Base-by-base conservation (phyloP, 495 filamentous ascomycete species). In the Xylaria curta region DNA sequence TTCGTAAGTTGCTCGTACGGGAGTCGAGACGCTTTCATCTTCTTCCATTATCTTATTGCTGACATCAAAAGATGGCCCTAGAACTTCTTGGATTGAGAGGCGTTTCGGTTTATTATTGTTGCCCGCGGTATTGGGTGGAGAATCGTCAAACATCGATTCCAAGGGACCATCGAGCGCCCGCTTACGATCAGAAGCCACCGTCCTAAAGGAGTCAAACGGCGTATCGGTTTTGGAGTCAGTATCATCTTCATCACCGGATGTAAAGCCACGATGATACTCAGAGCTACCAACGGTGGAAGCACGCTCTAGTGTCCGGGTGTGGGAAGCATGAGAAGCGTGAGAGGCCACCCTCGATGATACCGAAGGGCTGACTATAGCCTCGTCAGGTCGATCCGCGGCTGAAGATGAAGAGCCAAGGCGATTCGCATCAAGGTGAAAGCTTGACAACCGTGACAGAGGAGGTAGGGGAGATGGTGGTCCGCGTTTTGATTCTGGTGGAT, bases 171-270 rank as follows among this genome's bases (percentile, higher is more conserved):
- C 85, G 28, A 84, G 81, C n/a, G 83, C 82, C 66, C 82, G 79
- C 70, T 84, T 75, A 31, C 87, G 83, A 58, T 83, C 89, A 8
- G 94, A 97, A 31, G 90, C 89, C 62, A 91, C 88, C 10, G 95
- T 97, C 69, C 94, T 91, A 72, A 96, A 84, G 19, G 95, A 98
- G 79, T 98, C 96, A 82, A 93, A 98, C 59, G 94, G 89, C 7
- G 93, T 95, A 74, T 98, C 96, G 74, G 92, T 97, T 81, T 92
- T 88, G 69, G 93, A 90, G 75, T 97, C 94, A 4, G 89, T 90
- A 68, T 97, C 94, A 66, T 97, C 93, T 72, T 97, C 95, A 65
- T 95, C 94, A 6, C 90, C 89, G 2, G 90, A 94, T 13, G 86
- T 86, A 69, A 93, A 91, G 21, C 90, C 90, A 66, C 92, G 90